phyloP scores from a whole-genome alignment of 2,329 filamentous ascomycete genomes.

The Botryosphaeria dothidea region DNA sequence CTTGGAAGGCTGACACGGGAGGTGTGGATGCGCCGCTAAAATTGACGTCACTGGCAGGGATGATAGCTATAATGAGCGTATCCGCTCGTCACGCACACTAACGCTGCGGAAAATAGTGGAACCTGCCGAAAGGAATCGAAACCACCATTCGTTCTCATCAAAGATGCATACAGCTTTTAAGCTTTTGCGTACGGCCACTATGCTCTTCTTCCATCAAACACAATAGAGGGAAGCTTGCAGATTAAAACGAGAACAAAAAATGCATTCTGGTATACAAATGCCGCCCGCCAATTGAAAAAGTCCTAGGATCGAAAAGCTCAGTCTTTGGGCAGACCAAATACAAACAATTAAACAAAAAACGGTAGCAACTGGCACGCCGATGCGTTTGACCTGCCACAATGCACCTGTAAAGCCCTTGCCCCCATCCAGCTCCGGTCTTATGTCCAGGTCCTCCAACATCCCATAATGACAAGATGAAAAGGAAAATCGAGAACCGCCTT shows the following conservation, averaged over 20 bases:
- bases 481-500: neutral
- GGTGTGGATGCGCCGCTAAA: neutral
- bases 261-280: conserved; percentile 18
- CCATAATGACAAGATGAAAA: neutral
- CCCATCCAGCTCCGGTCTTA: neutral
- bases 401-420: neutral
- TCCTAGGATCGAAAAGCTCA: neutral
- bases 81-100: too few species aligned
- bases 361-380: neutral
- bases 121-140: too few species aligned
- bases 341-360: neutral
- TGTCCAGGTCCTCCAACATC: neutral
- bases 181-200: too few species aligned
- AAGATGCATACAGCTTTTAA: too few species aligned
- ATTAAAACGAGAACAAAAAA: neutral
- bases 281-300: neutral
- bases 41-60: conserved; percentile 2
- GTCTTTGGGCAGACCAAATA: neutral
- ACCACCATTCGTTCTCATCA: too few species aligned
- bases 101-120: too few species aligned
- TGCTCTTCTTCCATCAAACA: too few species aligned
- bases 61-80: neutral
- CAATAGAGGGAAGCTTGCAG: too few species aligned
- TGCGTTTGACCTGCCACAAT: neutral
- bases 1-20: neutral